Conservation (phyloP, 345 rosid genomes). For the Citrus mangshanensis region DNA sequence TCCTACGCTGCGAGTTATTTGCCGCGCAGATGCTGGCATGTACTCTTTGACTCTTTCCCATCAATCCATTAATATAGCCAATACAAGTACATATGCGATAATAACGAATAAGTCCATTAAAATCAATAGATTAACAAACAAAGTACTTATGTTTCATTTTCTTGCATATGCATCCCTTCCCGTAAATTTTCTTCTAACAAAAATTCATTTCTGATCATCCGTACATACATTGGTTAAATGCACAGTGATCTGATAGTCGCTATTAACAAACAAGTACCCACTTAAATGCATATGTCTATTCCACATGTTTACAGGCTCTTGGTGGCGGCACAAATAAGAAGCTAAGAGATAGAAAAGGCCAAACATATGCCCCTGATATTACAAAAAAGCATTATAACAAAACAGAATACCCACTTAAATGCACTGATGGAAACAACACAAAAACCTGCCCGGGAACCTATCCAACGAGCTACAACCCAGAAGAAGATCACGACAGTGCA, state of each 20-base stretch:
- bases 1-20: background rate
- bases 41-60: too few species aligned
- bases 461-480: conserved; percentile 13
- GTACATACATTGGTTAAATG: too few species aligned
- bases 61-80: background rate
- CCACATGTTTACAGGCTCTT: conserved; percentile 13
- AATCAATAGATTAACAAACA: background rate
- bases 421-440: conserved; percentile 31
- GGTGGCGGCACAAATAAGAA: conserved; percentile 4
- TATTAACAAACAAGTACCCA: too few species aligned
- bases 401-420: conserved; percentile 44
- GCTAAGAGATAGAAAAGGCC: background rate
- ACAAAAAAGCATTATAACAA: conserved; percentile 21
- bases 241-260: too few species aligned
- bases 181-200: background rate
- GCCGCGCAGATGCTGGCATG: background rate
- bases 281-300: too few species aligned
- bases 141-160: background rate
- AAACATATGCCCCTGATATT: background rate
- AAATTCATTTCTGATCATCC: too few species aligned
- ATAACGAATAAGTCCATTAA: background rate
- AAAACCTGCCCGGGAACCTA: conserved; percentile 41
- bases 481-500: conserved; percentile 19
- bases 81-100: background rate
- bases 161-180: background rate